These are phyloP conservation scores for Silybum marianum DNA, from an alignment of 129 eudicot species.

Conservation along the genomic window DNA sequence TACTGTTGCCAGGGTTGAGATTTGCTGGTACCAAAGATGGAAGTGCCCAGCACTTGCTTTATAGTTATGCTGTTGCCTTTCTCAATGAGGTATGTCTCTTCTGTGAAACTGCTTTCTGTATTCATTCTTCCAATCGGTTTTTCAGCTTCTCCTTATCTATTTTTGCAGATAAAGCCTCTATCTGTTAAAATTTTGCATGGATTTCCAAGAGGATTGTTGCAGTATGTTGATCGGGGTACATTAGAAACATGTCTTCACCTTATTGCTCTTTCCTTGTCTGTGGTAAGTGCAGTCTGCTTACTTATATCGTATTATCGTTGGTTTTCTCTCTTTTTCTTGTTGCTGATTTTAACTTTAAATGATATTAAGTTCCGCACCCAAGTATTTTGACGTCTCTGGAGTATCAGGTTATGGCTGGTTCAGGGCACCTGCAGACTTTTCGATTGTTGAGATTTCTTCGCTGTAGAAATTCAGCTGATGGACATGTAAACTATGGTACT, in stretches of 20 bases:
- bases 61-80: slow-evolving; percentile 75
- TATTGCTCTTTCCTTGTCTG: slow-evolving; percentile 83
- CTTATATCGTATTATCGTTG: slow-evolving; percentile 17
- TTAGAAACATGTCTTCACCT: slow-evolving; percentile 96
- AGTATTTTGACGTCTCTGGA: slow-evolving; percentile 19
- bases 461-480: slow-evolving; percentile 78
- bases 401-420: slow-evolving; percentile 96
- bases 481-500: slow-evolving; percentile 78
- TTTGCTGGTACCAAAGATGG: slow-evolving; percentile 94
- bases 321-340: background rate
- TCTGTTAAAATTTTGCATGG: slow-evolving; percentile 42
- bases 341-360: background rate
- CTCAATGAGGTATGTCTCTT: slow-evolving; percentile 71
- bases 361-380: background rate
- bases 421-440: slow-evolving; percentile 87
- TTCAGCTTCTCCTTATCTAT: slow-evolving; percentile 14
- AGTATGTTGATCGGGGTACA: slow-evolving; percentile 89
- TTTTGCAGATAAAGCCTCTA: slow-evolving; percentile 83
- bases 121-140: background rate
- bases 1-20: slow-evolving; percentile 66
- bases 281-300: slow-evolving; percentile 58
- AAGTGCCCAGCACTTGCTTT: slow-evolving; percentile 77
- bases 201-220: slow-evolving; percentile 72
- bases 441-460: slow-evolving; percentile 80
- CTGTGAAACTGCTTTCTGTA: background rate